Conservation (phyloP, 2,329 filamentous ascomycete species). For the Exserohilum rostratum region DNA sequence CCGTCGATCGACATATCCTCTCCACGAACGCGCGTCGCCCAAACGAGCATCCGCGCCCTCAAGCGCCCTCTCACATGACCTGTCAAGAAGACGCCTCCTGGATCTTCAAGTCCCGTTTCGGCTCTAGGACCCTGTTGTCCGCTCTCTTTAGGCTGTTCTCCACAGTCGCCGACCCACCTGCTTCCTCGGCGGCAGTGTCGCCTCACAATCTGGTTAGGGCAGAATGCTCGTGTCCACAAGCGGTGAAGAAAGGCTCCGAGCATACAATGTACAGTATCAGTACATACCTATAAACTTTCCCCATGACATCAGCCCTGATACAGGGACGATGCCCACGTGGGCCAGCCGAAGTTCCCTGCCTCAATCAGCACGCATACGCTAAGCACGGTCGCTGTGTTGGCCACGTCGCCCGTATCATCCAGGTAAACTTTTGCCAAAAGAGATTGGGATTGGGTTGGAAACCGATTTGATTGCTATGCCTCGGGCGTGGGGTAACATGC, state of each 20-base stretch:
- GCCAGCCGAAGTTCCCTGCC: no score
- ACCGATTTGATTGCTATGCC: background rate
- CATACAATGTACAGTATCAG: no score
- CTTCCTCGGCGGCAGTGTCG: no score
- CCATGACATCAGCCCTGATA: background rate
- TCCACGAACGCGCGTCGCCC: background rate
- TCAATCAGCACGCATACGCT: no score
- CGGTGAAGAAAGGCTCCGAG: background rate
- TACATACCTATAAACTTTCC: background rate
- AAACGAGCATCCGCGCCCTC: background rate
- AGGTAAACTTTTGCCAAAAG: background rate
- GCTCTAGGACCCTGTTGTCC: no score
- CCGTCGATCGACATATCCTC: background rate
- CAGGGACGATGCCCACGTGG: background rate
- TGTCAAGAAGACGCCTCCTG: no score
- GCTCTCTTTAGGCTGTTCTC: no score
- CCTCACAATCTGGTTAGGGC: no score
- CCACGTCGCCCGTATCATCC: background rate
- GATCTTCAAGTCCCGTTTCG: no score
- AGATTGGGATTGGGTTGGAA: background rate
- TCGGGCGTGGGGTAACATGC: background rate
- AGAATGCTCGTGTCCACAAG: background rate
- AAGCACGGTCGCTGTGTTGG: no score
- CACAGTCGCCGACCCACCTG: no score
- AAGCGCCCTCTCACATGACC: background rate